phyloP scores from a whole-genome alignment of 164 flowering plant genomes.

The Warburgia ugandensis region DNA sequence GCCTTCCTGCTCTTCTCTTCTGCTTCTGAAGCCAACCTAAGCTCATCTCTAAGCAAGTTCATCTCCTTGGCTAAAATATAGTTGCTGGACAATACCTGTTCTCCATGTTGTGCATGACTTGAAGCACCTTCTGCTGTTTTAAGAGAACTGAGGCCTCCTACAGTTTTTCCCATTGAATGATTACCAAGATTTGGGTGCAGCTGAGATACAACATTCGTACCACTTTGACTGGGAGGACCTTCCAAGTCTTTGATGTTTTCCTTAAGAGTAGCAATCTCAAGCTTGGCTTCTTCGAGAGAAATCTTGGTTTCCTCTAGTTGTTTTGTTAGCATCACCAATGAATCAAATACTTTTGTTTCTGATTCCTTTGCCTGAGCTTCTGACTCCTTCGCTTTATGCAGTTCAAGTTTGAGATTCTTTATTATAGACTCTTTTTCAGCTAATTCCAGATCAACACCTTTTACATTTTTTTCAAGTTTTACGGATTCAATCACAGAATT shows the following conservation, averaged over 20 bases:
- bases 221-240: too few relatives aligned
- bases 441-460: constrained; percentile 18
- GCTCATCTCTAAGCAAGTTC: constrained; percentile 34
- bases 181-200: too few relatives aligned
- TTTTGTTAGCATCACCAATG: constrained; percentile 34
- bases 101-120: too few relatives aligned
- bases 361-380: constrained; percentile 39
- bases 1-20: constrained; percentile 70
- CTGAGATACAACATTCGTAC: too few relatives aligned
- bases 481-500: constrained; percentile 15
- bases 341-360: constrained; percentile 31
- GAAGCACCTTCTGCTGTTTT: too few relatives aligned
- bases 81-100: too few relatives aligned
- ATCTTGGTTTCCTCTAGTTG: constrained; percentile 54
- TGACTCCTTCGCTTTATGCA: constrained; percentile 12
- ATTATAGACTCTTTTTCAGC: constrained; percentile 12
- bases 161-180: too few relatives aligned
- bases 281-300: constrained; percentile 52
- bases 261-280: constrained; percentile 24
- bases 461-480: constrained; percentile 26
- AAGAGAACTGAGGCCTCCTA: too few relatives aligned
- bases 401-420: constrained; percentile 26
- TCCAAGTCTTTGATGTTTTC: too few relatives aligned
- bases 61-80: constrained; percentile 28
- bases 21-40: constrained; percentile 50